Conservation (phyloP, 139 green algal species). For the Volvox africanus region DNA sequence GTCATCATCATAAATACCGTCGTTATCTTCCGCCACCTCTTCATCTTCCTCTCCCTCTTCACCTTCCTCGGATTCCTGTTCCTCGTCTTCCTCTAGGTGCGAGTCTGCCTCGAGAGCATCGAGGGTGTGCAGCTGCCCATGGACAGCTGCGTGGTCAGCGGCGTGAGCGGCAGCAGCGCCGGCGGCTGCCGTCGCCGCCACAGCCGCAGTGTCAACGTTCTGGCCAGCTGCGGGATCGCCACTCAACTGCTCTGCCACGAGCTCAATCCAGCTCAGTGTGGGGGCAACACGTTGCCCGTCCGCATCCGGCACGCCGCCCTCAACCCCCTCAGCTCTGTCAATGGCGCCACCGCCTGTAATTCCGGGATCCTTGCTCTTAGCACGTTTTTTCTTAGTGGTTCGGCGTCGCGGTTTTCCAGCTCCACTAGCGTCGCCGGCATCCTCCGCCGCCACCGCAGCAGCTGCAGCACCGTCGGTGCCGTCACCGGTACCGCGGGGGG, state of each 20-base stretch:
- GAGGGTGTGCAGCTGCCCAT: no score
- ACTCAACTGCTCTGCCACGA: background rate
- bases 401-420: background rate
- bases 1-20: background rate
- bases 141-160: background rate
- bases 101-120: no score
- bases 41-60: slow-evolving; percentile 10
- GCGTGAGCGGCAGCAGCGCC: background rate
- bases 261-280: background rate
- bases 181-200: background rate
- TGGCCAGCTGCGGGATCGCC: background rate
- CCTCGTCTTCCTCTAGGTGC: background rate
- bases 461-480: background rate
- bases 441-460: background rate
- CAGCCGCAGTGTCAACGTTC: background rate
- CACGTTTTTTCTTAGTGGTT: background rate
- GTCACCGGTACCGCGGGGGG: background rate
- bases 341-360: background rate
- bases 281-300: background rate
- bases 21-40: background rate
- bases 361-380: background rate
- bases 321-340: background rate
- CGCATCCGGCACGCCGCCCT: background rate
- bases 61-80: background rate
- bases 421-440: background rate